Conservation (phyloP, 2,329 filamentous ascomycete genomes). For the Rhynchosporium graminicola region DNA sequence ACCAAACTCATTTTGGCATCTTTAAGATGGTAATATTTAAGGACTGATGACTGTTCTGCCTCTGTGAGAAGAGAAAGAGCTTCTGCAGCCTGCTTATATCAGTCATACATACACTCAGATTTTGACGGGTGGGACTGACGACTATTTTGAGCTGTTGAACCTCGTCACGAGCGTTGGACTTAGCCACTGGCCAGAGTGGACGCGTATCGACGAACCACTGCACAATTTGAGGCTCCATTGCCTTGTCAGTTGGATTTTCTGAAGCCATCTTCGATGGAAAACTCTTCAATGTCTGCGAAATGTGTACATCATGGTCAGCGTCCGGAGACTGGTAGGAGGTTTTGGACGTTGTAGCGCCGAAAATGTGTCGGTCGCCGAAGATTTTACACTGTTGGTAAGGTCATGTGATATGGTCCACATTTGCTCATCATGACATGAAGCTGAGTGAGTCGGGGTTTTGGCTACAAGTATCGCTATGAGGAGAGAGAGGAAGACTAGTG, state of each 20-base stretch:
- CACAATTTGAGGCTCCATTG: constrained; percentile 44
- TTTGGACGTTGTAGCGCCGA: not conserved
- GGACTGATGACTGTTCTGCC: constrained; percentile 58
- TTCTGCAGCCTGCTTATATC: constrained; percentile 49
- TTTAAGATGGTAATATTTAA: constrained; percentile 64
- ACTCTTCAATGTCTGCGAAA: not conserved
- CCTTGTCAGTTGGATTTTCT: not conserved
- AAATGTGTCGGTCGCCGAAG: not conserved
- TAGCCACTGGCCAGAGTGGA: constrained; percentile 52
- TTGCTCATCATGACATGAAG: not conserved
- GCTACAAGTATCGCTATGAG: no score
- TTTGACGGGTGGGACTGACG: constrained; percentile 25
- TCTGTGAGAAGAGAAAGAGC: constrained; percentile 54
- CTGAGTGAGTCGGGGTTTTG: no score
- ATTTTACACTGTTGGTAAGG: not conserved
- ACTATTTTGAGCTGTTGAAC: constrained; percentile 42
- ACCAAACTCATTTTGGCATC: constrained; percentile 75
- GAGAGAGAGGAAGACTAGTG: no score
- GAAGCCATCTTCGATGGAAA: not conserved
- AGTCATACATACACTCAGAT: no score
- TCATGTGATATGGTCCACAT: not conserved
- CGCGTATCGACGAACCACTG: constrained; percentile 66
- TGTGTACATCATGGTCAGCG: not conserved
- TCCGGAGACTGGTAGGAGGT: not conserved
- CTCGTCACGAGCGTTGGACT: constrained; percentile 41